Percentiles rank a stretch among this genome's conserved stretches.
Conservation (phyloP, 306 rosid species). For the Cicer arietinum region DNA sequence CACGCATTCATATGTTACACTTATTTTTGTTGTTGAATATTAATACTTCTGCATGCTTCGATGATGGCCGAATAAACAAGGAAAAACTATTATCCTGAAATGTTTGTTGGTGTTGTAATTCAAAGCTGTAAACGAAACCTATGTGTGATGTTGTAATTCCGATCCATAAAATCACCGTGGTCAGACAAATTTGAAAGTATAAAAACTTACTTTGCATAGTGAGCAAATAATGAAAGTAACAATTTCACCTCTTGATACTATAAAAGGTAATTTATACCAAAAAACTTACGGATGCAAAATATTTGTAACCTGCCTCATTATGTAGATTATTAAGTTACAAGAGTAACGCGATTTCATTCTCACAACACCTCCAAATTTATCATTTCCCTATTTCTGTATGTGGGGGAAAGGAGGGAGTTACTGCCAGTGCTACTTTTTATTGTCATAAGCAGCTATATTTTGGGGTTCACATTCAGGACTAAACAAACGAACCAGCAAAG, state of each 20-base stretch:
- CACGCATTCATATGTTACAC: not conserved
- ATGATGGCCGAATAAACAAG: not conserved
- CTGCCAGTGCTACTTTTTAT: conserved; percentile 48
- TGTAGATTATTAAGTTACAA: conserved; percentile 7
- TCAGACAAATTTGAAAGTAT: not conserved
- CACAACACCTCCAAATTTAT: not conserved
- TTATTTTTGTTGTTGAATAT: not conserved
- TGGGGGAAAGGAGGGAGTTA: not conserved
- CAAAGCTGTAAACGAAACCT: not conserved
- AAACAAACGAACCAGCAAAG: conserved; percentile 81
- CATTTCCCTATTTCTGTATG: not conserved
- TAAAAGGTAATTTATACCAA: not conserved
- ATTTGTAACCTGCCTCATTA: not conserved
- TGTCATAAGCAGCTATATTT: conserved; percentile 92
- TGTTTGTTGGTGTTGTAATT: not conserved
- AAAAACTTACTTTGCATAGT: not conserved
- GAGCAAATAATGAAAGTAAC: not conserved
- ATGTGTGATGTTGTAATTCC: not conserved
- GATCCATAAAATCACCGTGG: not conserved
- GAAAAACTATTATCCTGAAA: not conserved
- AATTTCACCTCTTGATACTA: conserved; percentile 13
- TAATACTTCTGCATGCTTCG: not conserved
- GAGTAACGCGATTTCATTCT: conserved; percentile 18
- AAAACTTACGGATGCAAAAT: conserved; percentile 17
- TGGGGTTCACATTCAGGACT: conserved; percentile 99